Evolutionary conservation across 768 basidiomycete genomes (phyloP).

Genomic region (Boletus huronensis): DNA sequence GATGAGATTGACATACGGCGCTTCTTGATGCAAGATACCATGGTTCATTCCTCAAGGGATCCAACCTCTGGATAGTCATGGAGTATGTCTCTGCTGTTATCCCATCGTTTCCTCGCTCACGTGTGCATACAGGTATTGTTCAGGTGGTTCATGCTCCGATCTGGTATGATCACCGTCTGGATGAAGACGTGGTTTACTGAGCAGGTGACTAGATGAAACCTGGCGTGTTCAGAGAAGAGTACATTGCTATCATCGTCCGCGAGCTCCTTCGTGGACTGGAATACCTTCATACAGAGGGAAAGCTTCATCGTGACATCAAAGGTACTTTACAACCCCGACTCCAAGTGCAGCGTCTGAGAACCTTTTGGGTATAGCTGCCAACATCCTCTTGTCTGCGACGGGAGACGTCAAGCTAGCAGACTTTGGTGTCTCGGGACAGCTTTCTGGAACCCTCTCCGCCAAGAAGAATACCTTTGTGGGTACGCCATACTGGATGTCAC

Average conservation of each 20-base stretch:
- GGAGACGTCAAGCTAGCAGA: conserved; percentile 98
- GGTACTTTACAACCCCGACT: conserved; percentile 43
- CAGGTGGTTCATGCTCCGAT: conserved; percentile 97
- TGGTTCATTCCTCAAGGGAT: conserved; percentile 93
- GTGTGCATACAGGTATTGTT: conserved; percentile 69
- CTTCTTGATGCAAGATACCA: conserved; percentile 65
- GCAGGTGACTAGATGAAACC: conserved; percentile 81
- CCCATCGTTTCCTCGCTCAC: conserved; percentile 8
- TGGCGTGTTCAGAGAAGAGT: conserved; percentile 96
- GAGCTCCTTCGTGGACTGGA: conserved; percentile 91
- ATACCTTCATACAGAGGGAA: conserved; percentile 93
- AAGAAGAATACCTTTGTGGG: conserved; percentile 99
- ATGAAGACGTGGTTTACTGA: conserved; percentile 7
- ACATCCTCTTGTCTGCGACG: conserved; percentile 85
- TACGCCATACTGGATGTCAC: conserved; percentile 99
- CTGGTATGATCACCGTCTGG: conserved; percentile 52
- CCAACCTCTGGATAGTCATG: conserved; percentile 99
- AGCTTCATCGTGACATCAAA: conserved; percentile 99
- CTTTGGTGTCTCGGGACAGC: conserved; percentile 97
- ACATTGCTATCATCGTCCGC: conserved; percentile 94
- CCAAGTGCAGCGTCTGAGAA: not conserved
- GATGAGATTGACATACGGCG: conserved; percentile 30
- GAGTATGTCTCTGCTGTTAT: conserved; percentile 53
- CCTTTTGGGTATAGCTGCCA: conserved; percentile 61
- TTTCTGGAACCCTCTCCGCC: conserved; percentile 87